Conservation (phyloP, 2,329 filamentous ascomycete species). For the Cercospora beticola region DNA sequence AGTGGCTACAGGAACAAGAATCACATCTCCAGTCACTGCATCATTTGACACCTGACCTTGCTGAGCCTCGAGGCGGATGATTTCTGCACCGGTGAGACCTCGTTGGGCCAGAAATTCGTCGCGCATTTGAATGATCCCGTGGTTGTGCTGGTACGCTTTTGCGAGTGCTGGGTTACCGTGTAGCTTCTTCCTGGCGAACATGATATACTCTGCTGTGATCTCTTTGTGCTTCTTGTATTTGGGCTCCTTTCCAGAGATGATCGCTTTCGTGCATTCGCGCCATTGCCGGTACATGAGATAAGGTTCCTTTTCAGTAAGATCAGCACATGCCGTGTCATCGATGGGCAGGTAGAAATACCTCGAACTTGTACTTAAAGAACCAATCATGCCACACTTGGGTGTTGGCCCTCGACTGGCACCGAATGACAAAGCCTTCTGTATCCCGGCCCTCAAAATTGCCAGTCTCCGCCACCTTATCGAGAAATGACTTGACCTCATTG, state of each 20-base stretch:
- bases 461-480: conserved; percentile 82
- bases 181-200: conserved; percentile 75
- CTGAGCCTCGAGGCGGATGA: conserved; percentile 71
- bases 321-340: neutral
- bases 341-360: conserved; percentile 41
- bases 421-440: conserved; percentile 94
- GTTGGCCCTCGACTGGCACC: conserved; percentile 66
- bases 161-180: conserved; percentile 65
- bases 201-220: conserved; percentile 88
- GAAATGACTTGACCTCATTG: conserved; percentile 70
- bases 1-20: conserved; percentile 88
- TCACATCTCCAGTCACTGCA: conserved; percentile 65
- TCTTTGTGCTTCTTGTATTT: conserved; percentile 81
- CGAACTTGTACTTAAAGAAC: conserved; percentile 99
- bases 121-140: conserved; percentile 89
- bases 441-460: conserved; percentile 88
- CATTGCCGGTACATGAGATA: conserved; percentile 99
- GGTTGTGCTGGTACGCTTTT: conserved; percentile 77
- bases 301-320: conserved; percentile 58
- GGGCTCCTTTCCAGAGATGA: conserved; percentile 74
- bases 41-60: conserved; percentile 52
- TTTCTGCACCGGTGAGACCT: conserved; percentile 83
- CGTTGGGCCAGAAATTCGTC: conserved; percentile 83
- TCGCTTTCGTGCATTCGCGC: conserved; percentile 90
- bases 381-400: conserved; percentile 70